These are phyloP conservation scores for Phoma sp. DNA, from an alignment of 2,329 filamentous ascomycete species.

Conservation along the genomic window DNA sequence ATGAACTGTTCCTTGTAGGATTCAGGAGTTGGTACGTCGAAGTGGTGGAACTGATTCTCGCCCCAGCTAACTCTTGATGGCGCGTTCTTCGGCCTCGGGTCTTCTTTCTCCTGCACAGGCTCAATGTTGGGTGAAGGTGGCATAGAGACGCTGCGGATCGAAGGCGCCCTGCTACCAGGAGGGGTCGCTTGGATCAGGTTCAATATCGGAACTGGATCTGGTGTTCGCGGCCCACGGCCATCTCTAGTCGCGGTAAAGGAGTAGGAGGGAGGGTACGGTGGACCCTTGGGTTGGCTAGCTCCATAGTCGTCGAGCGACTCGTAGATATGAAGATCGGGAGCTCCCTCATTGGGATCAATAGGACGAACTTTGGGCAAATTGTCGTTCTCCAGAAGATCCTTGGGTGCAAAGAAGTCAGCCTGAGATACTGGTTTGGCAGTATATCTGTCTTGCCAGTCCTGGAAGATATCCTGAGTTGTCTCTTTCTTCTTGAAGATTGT, in stretches of 20 bases:
- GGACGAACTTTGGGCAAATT: slow-evolving; percentile 44
- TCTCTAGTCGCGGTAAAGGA: slow-evolving; percentile 51
- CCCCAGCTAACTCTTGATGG: slow-evolving; percentile 55
- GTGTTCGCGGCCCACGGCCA: slow-evolving; percentile 42
- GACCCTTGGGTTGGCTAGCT: slow-evolving; percentile 30
- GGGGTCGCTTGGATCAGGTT: slow-evolving; percentile 66
- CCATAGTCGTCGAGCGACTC: slow-evolving; percentile 50
- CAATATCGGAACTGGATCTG: slow-evolving; percentile 59
- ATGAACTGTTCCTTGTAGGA: slow-evolving; percentile 49
- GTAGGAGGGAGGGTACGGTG: slow-evolving; percentile 49
- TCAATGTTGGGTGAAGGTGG: slow-evolving; percentile 45
- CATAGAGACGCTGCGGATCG: slow-evolving; percentile 44
- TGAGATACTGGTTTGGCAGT: slow-evolving; percentile 47
- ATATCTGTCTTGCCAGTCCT: slow-evolving; percentile 53
- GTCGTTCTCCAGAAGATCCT: slow-evolving; percentile 50
- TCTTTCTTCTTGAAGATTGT: slow-evolving; percentile 53
- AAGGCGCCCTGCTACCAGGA: slow-evolving; percentile 56
- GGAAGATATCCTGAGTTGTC: slow-evolving; percentile 50
- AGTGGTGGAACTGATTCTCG: slow-evolving; percentile 55
- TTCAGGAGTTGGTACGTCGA: slow-evolving; percentile 55
- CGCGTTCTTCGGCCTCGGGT: slow-evolving; percentile 33
- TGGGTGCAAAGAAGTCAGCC: slow-evolving; percentile 57
- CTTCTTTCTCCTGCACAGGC: slow-evolving; percentile 33
- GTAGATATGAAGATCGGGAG: slow-evolving; percentile 52
- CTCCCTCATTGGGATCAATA: slow-evolving; percentile 53